Evolutionary conservation across 345 rosid genomes (phyloP).

Genomic region (Populus alba): DNA sequence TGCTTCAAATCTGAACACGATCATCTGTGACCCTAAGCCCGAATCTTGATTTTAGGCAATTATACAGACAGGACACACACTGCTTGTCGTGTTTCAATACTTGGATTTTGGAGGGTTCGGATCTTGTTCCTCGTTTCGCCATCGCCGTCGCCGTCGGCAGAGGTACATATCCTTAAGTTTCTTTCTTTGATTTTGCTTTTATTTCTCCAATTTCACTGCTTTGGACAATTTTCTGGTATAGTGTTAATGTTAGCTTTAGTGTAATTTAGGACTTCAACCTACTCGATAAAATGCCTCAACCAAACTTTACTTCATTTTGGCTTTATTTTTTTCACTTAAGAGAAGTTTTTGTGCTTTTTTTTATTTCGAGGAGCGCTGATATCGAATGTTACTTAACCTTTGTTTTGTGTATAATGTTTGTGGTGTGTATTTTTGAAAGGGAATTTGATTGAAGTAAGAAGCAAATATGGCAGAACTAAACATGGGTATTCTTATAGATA

Average conservation of each 20-base stretch:
- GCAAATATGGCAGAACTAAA: slow-evolving; percentile 62
- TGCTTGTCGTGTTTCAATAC: no score
- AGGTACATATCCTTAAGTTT: background rate
- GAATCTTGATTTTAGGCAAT: background rate
- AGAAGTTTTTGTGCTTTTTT: background rate
- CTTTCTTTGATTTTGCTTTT: background rate
- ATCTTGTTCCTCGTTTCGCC: background rate
- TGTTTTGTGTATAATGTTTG: background rate
- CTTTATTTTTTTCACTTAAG: background rate
- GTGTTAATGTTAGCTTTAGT: no score
- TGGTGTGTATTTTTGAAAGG: slow-evolving; percentile 3
- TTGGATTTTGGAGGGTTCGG: no score
- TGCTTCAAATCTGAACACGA: background rate
- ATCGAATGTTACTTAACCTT: background rate
- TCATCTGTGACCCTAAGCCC: background rate
- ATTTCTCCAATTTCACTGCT: background rate
- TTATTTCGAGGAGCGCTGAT: background rate
- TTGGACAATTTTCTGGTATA: no score
- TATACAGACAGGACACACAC: background rate
- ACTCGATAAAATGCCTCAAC: background rate
- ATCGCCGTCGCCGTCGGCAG: background rate
- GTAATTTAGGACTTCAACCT: background rate
- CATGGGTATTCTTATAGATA: slow-evolving; percentile 78
- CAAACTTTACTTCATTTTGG: background rate
- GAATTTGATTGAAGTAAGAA: slow-evolving; percentile 7